Conservation (phyloP, 148 eudicot genomes). For the Bassia scoparia region DNA sequence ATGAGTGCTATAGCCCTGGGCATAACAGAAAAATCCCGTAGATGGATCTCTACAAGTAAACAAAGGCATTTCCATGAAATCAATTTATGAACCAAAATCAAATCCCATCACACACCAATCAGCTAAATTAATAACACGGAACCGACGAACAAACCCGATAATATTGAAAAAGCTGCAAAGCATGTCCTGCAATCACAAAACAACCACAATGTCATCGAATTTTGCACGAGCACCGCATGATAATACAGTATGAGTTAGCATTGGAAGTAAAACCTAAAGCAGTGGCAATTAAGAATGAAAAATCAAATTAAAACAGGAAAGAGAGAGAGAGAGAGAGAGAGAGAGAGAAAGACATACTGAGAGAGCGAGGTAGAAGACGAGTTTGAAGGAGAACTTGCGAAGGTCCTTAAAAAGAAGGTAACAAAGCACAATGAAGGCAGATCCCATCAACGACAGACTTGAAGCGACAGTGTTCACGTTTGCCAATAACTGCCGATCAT, state of each 20-base stretch:
- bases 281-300: neutral
- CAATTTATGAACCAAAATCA: too few species aligned
- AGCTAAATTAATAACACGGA: too few species aligned
- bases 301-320: neutral
- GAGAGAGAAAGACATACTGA: conserved; percentile 40
- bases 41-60: conserved; percentile 82
- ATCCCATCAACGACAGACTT: conserved; percentile 68
- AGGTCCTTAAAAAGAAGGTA: conserved; percentile 88
- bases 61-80: conserved; percentile 11
- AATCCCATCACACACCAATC: too few species aligned
- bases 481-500: conserved; percentile 54
- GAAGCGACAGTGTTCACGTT: conserved; percentile 74
- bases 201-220: conserved; percentile 7
- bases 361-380: conserved; percentile 92
- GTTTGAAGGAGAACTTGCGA: conserved; percentile 98
- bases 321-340: neutral
- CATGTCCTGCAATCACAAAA: conserved; percentile 69
- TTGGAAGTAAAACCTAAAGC: neutral
- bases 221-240: too few species aligned
- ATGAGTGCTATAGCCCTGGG: conserved; percentile 95
- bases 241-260: too few species aligned
- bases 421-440: conserved; percentile 77
- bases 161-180: conserved; percentile 97
- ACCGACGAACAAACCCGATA: conserved; percentile 52
- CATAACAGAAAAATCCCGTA: conserved; percentile 85